Percentiles rank a stretch among this genome's conserved stretches.
phyloP scores from a whole-genome alignment of 495 filamentous ascomycete species.

The Penicillium roqueforti region DNA sequence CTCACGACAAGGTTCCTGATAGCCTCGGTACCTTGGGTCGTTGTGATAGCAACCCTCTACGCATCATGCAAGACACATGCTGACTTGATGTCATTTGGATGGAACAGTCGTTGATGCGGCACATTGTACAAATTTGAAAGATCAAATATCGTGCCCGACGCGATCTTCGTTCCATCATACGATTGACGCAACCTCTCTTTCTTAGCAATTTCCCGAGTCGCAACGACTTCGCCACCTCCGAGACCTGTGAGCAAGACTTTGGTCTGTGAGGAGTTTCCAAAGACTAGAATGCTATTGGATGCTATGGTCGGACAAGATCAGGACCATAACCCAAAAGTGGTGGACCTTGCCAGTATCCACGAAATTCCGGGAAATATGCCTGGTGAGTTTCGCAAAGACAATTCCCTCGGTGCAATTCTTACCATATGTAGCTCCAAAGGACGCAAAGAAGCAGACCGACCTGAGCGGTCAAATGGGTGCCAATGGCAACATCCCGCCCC shows the following conservation, averaged over 20 bases:
- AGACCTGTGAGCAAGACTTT: slow-evolving; percentile 12
- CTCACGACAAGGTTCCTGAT: slow-evolving; percentile 20
- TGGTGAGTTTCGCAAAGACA: slow-evolving; percentile 32
- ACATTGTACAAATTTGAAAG: slow-evolving; percentile 11
- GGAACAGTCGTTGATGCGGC: slow-evolving; percentile 24
- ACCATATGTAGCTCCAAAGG: slow-evolving; percentile 26
- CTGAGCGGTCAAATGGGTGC: slow-evolving; percentile 30
- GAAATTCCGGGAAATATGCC: slow-evolving; percentile 42
- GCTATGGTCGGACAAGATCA: slow-evolving; percentile 39
- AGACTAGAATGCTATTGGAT: slow-evolving; percentile 36
- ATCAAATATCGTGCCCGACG: slow-evolving; percentile 3
- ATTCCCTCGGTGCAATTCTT: slow-evolving; percentile 17
- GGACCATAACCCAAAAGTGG: slow-evolving; percentile 35
- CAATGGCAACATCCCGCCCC: slow-evolving; percentile 52
- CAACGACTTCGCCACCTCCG: neutral
- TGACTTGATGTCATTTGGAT: slow-evolving; percentile 30
- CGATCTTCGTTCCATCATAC: neutral
- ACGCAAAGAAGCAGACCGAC: slow-evolving; percentile 34
- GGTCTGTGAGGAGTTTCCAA: slow-evolving; percentile 8
- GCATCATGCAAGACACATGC: slow-evolving; percentile 21
- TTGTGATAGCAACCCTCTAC: slow-evolving; percentile 11
- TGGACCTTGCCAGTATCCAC: slow-evolving; percentile 46
- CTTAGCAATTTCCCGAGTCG: neutral
- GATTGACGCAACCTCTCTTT: slow-evolving; percentile 2
- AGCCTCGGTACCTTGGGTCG: slow-evolving; percentile 24